Evolutionary conservation across 2,329 filamentous ascomycete species (phyloP).

Genomic region (Didymosphaeria variabile): DNA sequence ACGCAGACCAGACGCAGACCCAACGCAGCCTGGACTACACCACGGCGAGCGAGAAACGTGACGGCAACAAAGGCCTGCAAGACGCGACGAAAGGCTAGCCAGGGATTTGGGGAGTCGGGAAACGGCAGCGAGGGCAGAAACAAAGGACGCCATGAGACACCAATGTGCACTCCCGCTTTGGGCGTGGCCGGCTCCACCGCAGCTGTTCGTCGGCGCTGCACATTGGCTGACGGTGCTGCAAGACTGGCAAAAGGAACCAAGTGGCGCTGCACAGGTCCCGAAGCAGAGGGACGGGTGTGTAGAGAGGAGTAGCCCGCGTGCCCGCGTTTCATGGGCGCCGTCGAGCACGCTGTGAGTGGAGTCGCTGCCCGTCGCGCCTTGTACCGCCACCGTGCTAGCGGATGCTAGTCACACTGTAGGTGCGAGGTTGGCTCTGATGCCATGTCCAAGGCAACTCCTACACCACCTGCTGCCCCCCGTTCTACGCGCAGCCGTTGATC

Average conservation of each 20-base stretch:
- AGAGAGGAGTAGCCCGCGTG: conserved; percentile 17
- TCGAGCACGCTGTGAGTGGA: conserved; percentile 1
- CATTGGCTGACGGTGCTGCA: conserved; percentile 1
- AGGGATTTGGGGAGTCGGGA: conserved; percentile 3
- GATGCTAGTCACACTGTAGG: too few species aligned
- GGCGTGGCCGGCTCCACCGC: conserved; percentile 7
- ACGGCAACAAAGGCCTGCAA: neutral
- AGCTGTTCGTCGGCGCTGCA: neutral
- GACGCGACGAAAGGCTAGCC: neutral
- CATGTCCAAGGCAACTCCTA: neutral
- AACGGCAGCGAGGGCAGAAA: conserved; percentile 2
- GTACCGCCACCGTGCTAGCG: neutral
- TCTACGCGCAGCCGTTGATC: neutral
- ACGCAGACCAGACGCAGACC: neutral
- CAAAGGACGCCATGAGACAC: conserved; percentile 9
- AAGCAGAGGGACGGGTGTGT: conserved; percentile 11
- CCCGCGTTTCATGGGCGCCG: conserved; percentile 14
- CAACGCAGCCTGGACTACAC: neutral
- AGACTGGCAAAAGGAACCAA: conserved; percentile 3
- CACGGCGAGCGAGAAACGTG: conserved; percentile 8
- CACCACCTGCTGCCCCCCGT: neutral
- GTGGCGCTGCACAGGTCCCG: conserved; percentile 15
- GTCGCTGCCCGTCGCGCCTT: neutral
- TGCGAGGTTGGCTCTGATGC: neutral
- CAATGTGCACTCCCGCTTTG: conserved; percentile 13